Conservation (phyloP, 768 basidiomycete species). For the Strobilomyces dryophilus region DNA sequence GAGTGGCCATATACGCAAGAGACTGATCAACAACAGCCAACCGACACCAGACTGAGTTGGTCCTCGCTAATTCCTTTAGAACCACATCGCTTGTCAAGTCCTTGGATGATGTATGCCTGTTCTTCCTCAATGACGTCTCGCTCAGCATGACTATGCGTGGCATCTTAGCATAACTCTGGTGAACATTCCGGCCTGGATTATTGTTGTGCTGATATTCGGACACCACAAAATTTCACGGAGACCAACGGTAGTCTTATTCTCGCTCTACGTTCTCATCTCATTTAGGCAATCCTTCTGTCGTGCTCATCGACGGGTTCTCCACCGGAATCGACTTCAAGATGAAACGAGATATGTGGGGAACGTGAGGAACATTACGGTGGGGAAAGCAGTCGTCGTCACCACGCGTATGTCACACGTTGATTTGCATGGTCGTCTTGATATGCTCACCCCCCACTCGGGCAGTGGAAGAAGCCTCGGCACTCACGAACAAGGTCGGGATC, state of each 20-base stretch:
- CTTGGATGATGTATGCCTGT: too few relatives aligned
- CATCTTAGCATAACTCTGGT: too few relatives aligned
- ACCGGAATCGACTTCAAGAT: slow-evolving; percentile 81
- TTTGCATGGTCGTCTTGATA: too few relatives aligned
- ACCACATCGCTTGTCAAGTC: too few relatives aligned
- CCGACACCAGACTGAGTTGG: slow-evolving; percentile 53
- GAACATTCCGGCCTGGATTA: too few relatives aligned
- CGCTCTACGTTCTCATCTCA: too few relatives aligned
- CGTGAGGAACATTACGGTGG: slow-evolving; percentile 58
- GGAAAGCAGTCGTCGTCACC: slow-evolving; percentile 69
- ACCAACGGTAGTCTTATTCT: too few relatives aligned
- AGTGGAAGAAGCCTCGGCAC: slow-evolving; percentile 84
- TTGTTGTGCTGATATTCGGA: too few relatives aligned
- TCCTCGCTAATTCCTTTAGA: slow-evolving; percentile 11
- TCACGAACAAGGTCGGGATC: slow-evolving; percentile 80
- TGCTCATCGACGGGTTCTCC: slow-evolving; percentile 81
- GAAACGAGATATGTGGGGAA: slow-evolving; percentile 82
- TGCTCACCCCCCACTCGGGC: slow-evolving; percentile 35
- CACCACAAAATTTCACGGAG: too few relatives aligned
- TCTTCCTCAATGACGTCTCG: too few relatives aligned
- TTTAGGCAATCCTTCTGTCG: slow-evolving; percentile 67
- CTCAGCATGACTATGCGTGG: too few relatives aligned
- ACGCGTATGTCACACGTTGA: slow-evolving; percentile 51
- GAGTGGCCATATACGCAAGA: slow-evolving; percentile 72
- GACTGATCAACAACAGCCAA: slow-evolving; percentile 63